These are phyloP conservation scores for Oropetium thomaeum DNA, from an alignment of 176 grass and related monocot genomes.

Conservation along the genomic window DNA sequence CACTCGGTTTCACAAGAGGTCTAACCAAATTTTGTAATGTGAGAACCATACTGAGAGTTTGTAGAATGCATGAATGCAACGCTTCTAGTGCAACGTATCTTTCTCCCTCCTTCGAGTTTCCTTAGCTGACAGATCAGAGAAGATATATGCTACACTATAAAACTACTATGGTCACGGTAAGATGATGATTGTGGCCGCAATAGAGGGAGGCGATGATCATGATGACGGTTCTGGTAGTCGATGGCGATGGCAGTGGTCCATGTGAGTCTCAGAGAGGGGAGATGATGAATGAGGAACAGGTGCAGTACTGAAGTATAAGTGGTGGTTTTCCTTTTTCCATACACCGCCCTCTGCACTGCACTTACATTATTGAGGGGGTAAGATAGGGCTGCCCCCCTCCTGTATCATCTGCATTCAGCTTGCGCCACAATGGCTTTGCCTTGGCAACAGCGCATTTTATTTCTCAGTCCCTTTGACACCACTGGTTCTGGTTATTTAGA, in stretches of 20 bases:
- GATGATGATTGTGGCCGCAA: slow-evolving; percentile 2
- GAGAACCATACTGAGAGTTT: too few relatives aligned
- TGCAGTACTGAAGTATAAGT: neutral
- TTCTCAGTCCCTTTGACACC: neutral
- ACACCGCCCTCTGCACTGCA: slow-evolving; percentile 9
- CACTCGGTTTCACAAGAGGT: too few relatives aligned
- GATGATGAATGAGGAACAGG: neutral
- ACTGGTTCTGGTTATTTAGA: too few relatives aligned
- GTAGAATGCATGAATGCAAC: too few relatives aligned
- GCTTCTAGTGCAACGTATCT: neutral
- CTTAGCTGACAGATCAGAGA: too few relatives aligned
- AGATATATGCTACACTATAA: too few relatives aligned
- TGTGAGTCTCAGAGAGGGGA: neutral
- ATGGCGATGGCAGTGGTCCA: neutral
- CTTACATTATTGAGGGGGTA: slow-evolving; percentile 18
- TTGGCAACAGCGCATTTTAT: neutral
- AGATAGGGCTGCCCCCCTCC: neutral
- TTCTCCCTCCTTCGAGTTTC: neutral
- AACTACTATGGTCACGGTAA: neutral
- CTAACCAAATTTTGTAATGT: too few relatives aligned
- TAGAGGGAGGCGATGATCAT: neutral
- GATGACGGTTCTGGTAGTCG: neutral
- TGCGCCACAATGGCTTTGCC: neutral
- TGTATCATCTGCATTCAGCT: neutral
- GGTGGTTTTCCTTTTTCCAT: neutral